Conservation (phyloP, 176 grass and related monocot species). For the Aegilops umbellulata region DNA sequence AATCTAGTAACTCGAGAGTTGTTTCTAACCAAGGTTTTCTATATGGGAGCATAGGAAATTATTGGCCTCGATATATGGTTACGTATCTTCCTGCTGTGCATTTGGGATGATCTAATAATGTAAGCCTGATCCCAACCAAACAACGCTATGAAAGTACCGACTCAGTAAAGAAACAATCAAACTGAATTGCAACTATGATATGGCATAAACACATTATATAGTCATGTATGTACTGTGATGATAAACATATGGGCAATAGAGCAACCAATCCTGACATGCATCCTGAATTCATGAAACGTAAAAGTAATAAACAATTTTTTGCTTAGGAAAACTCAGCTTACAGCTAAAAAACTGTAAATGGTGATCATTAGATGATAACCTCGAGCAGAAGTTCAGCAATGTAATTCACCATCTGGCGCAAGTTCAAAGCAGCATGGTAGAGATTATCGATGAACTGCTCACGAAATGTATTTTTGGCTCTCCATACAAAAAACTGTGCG, state of each 20-base stretch:
- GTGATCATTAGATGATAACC: constrained; percentile 27
- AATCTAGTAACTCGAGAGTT: background rate
- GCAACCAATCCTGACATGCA: background rate
- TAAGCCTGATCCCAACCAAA: background rate
- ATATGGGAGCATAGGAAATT: background rate
- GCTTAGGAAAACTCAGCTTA: constrained; percentile 2
- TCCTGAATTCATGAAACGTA: constrained; percentile 9
- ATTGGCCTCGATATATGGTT: background rate
- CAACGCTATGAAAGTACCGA: background rate
- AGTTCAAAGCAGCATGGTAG: constrained; percentile 72
- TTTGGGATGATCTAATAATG: background rate
- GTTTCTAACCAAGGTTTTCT: background rate
- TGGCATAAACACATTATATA: background rate
- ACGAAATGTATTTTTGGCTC: constrained; percentile 46
- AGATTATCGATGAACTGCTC: constrained; percentile 60
- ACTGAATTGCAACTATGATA: background rate
- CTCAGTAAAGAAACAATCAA: background rate
- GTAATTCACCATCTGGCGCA: constrained; percentile 55
- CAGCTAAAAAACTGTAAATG: background rate
- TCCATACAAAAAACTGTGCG: constrained; percentile 61
- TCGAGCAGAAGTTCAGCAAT: constrained; percentile 57
- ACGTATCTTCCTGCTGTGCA: background rate
- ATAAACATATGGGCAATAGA: constrained; percentile 1
- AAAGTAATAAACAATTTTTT: background rate
- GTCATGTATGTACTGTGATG: constrained; percentile 1